phyloP scores from a whole-genome alignment of 2,329 filamentous ascomycete genomes.

The Alternaria atra region DNA sequence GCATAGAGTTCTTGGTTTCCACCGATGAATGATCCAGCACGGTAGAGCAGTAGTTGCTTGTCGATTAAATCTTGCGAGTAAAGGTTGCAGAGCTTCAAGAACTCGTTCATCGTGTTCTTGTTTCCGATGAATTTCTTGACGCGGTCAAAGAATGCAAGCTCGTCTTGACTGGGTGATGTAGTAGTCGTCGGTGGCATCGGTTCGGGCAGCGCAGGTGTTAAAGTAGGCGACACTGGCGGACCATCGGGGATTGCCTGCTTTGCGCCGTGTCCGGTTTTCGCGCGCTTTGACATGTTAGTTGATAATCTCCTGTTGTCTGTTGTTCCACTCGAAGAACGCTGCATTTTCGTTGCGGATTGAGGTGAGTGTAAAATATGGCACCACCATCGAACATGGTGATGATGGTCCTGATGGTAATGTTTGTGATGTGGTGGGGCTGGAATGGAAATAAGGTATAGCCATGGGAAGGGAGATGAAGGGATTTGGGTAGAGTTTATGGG shows the following conservation, averaged over 20 bases:
- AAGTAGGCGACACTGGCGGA: constrained; percentile 78
- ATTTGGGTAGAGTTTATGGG: constrained; percentile 1
- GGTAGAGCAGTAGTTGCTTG: constrained; percentile 80
- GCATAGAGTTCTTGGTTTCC: constrained; percentile 87
- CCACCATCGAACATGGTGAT: neutral
- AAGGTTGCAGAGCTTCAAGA: constrained; percentile 94
- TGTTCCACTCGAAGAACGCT: neutral
- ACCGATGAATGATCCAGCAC: constrained; percentile 85
- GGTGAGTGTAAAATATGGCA: neutral
- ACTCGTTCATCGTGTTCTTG: constrained; percentile 91
- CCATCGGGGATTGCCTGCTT: constrained; percentile 68
- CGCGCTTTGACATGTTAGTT: constrained; percentile 60
- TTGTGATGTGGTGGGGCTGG: neutral
- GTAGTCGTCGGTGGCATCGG: constrained; percentile 81
- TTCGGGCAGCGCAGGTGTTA: constrained; percentile 88
- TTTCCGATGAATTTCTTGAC: constrained; percentile 97
- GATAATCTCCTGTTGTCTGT: neutral
- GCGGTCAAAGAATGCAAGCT: constrained; percentile 92
- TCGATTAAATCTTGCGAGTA: constrained; percentile 95
- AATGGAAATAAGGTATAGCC: neutral
- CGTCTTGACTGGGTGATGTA: constrained; percentile 79
- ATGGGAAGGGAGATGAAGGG: neutral
- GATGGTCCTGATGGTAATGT: neutral
- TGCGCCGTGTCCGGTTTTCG: constrained; percentile 72
- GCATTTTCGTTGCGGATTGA: neutral